Percentiles rank a stretch among this genome's conserved stretches.
These are phyloP conservation scores for Eutrema yunnanense DNA, from an alignment of 345 rosid species.

Conservation along the genomic window DNA sequence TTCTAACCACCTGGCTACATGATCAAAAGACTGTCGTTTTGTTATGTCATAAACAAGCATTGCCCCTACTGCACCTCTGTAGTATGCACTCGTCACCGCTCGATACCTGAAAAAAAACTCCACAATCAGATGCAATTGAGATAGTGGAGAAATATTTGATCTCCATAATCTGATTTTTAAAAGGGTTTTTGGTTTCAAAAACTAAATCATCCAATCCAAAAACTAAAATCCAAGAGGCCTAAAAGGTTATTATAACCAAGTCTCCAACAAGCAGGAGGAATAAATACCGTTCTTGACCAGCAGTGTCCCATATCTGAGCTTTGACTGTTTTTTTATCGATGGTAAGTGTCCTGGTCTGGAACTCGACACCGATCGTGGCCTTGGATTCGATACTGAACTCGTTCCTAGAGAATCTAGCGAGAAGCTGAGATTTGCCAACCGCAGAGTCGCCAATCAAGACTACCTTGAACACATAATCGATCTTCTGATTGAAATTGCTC, in stretches of 20 bases:
- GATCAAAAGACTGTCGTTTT: conserved; percentile 71
- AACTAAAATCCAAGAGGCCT: not conserved
- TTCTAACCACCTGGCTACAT: conserved; percentile 79
- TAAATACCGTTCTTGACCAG: conserved; percentile 68
- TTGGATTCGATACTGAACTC: conserved; percentile 60
- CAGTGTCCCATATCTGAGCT: conserved; percentile 82
- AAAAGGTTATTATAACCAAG: not conserved
- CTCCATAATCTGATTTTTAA: not conserved
- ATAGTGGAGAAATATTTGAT: not conserved
- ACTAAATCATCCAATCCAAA: not conserved
- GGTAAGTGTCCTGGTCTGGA: conserved; percentile 51
- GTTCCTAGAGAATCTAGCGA: conserved; percentile 59
- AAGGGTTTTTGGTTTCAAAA: not conserved
- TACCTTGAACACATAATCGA: conserved; percentile 62
- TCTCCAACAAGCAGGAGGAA: not conserved
- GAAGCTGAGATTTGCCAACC: conserved; percentile 68
- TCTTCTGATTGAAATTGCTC: conserved; percentile 43
- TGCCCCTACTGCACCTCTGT: conserved; percentile 76
- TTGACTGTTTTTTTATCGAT: conserved; percentile 57
- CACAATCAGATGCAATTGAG: not conserved
- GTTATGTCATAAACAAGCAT: conserved; percentile 83
- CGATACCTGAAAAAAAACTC: conserved; percentile 43
- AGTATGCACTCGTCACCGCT: conserved; percentile 81
- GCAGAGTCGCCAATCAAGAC: conserved; percentile 70
- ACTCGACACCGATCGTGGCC: conserved; percentile 69